These are phyloP conservation scores for Lactifluus subvellereus DNA, from an alignment of 768 basidiomycete genomes.

Conservation along the genomic window DNA sequence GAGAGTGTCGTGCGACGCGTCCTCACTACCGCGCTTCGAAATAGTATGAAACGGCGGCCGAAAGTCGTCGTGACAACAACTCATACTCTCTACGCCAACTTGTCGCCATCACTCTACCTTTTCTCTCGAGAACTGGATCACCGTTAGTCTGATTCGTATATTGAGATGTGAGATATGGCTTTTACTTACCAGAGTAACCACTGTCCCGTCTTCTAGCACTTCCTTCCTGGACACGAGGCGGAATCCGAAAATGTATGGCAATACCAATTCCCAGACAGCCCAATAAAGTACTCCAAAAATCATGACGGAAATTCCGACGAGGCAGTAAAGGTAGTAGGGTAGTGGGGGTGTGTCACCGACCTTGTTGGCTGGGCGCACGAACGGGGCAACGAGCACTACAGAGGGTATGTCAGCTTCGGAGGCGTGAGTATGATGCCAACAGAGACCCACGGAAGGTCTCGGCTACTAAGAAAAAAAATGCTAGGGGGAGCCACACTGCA, in stretches of 20 bases:
- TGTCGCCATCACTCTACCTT: background rate
- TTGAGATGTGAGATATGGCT: no score
- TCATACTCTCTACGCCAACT: background rate
- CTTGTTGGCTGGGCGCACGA: constrained; percentile 47
- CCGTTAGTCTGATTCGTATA: background rate
- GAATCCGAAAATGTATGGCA: constrained; percentile 47
- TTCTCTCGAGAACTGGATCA: constrained; percentile 12
- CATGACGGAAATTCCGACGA: constrained; percentile 48
- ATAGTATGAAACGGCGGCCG: background rate
- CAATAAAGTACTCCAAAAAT: constrained; percentile 45
- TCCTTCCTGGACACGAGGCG: constrained; percentile 46
- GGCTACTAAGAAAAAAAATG: constrained; percentile 48
- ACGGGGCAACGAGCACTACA: constrained; percentile 51
- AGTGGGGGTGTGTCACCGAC: constrained; percentile 56
- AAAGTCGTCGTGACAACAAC: background rate
- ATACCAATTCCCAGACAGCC: constrained; percentile 46
- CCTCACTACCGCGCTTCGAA: background rate
- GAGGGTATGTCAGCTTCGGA: background rate
- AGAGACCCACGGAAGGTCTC: constrained; percentile 43
- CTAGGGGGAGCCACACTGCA: constrained; percentile 51
- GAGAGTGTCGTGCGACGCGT: no score
- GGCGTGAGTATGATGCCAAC: background rate
- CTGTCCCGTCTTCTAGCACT: constrained; percentile 45
- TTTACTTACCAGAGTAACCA: constrained; percentile 45
- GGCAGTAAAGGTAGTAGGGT: constrained; percentile 55